Evolutionary conservation across 2,329 filamentous ascomycete genomes (phyloP), one percentile per base, ranked within the genome.

Genomic region (Dactylellina parvicollis): DNA sequence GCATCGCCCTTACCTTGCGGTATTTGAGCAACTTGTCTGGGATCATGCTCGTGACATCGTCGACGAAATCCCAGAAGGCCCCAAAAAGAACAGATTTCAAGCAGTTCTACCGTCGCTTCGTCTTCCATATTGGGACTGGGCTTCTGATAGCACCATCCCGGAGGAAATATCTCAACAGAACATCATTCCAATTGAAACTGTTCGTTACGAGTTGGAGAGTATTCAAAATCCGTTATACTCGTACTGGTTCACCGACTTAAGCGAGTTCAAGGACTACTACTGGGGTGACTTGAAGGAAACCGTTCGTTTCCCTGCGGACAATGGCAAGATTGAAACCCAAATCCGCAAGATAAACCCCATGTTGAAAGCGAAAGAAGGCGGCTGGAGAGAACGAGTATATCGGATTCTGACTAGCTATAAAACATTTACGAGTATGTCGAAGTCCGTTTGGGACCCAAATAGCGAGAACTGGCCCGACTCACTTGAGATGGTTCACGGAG

Each of bases 1-100:
- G 92, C 92, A 96, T 83, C 86, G 92, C 55, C 90, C 91, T 0
- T 96, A 94, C 80, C 83, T 95, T 67, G 83, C 86, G 4, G 80
- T 89, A 5, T 54, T 50, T 1, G 72, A 82, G 80, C 78, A 82
- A 79, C 70, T 54, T n/a, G 16, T 54, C 32, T 54, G 79, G 78
- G 74, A 76, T 5, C 77, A 80, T 42, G 81, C 81, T 12, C 80
- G 81, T 59, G 75, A 69, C 22, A 82, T 82, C 47, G 81, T 81
- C 9, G 67, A 66, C 18, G 74, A 72, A 10, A 82, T 81, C 79
- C 82, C 84, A 16, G 81, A 83, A 30, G 52, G 54, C 20, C 81
- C 83, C 36, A 82, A 84, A 49, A 80, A 80, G 4, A 62, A 77
- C n/a, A 80, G 76, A 14, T 78, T 84, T 34, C 40, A 50, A 38